Base-by-base conservation (phyloP, 768 basidiomycete species). In the Trametes elegans region DNA sequence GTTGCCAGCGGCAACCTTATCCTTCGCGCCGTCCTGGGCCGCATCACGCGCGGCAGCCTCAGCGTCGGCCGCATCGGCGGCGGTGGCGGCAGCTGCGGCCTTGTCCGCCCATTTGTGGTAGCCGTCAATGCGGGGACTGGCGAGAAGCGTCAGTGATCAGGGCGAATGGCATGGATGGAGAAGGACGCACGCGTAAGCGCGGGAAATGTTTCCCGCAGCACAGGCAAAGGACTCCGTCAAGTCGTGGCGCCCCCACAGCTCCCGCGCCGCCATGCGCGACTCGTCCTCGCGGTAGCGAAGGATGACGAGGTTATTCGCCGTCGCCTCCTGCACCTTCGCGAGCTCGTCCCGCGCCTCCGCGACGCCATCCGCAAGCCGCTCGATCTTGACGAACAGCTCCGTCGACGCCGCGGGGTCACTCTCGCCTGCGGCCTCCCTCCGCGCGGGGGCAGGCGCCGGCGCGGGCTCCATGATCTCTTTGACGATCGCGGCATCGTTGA, bases 161-260 rank as follows among this genome's bases (percentile, higher is more conserved):
- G 21, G 3, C 16, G n/a, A 11, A 3, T 7, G 18, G 23, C 6
- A 8, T 5, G n/a, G 19, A 6, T n/a, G 44, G 9, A 27, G 13
- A 46, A 3, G 23, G 26, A 27, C 5, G 8, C n/a, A 39, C 7
- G 5, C 54, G 27, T 29, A 55, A 46, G 26, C 24, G 18, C 34
- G 43, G 5, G 50, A 52, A 4, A 52, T 5, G 31, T 35, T 52
- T 1, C 50, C 50, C 18, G 50, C 50, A 31, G 32, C 44, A 24
- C 21, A 5, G 5, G 41, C n/a, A 18, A 10, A 8, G 18, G 42
- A 16, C 27, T 53, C 42, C 5, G 24, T 26, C 26, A 28, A n/a
- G 16, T 44, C 42, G 32, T 53, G 35, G 42, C 51, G 45, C 14
- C n/a, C 28, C 51, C 51, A 53, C 10, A 53, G 42, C 51, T 53